Conservation (phyloP, 805 yeast genomes). For the Candida incommunis region DNA sequence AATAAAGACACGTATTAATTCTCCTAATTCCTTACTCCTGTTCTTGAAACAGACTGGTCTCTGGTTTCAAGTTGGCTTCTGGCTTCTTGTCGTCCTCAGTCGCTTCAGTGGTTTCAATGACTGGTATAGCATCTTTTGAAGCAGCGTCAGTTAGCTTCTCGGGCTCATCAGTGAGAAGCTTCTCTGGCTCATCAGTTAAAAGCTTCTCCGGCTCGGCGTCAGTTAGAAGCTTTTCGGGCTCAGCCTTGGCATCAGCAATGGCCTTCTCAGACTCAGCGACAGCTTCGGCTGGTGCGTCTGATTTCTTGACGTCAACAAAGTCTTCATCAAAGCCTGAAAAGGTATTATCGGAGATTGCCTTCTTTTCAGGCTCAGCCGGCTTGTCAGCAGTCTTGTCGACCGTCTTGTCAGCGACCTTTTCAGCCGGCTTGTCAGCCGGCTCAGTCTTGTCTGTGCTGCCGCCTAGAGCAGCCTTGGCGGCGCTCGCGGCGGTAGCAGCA, state of each 20-base stretch:
- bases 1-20: no score
- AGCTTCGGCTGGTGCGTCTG: conserved; percentile 5
- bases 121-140: conserved; percentile 3
- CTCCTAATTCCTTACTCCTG: conserved; percentile 12
- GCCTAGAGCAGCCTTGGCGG: neutral
- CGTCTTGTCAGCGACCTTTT: conserved; percentile 2
- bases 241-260: conserved; percentile 9
- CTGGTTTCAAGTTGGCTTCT: neutral
- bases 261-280: conserved; percentile 10
- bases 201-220: conserved; percentile 10
- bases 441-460: neutral
- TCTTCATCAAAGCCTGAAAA: conserved; percentile 4
- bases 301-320: conserved; percentile 2
- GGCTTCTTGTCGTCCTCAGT: neutral
- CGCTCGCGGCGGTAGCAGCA: neutral
- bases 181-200: conserved; percentile 7
- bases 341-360: conserved; percentile 5
- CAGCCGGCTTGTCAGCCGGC: conserved; percentile 1
- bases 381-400: conserved; percentile 5
- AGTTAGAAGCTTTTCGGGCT: conserved; percentile 7
- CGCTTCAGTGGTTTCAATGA: conserved; percentile 3
- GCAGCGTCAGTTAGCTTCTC: conserved; percentile 15
- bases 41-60: conserved; percentile 11
- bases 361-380: conserved; percentile 2
- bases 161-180: conserved; percentile 5